Base-by-base conservation (phyloP, 768 basidiomycete genomes). In the Mrakia blollopis region DNA sequence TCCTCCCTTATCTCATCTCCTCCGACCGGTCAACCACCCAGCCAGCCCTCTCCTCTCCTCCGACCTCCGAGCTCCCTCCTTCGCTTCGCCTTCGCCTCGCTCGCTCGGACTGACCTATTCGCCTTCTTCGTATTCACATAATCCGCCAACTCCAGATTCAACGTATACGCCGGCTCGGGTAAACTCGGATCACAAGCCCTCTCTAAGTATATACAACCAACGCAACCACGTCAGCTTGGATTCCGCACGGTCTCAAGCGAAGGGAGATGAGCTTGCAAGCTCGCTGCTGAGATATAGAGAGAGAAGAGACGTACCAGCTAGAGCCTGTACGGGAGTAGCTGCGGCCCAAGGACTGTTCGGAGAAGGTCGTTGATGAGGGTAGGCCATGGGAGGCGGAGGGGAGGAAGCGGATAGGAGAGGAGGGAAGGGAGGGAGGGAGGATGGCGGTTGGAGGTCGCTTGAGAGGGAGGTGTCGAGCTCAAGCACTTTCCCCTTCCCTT, bases 51-150 rank as follows among this genome's bases (percentile, higher is more conserved):
- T 41, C 44, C 5, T 14, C 10, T 44, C 44, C 44, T 11, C 10
- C 44, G 44, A 57, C n/a, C n/a, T n/a, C 57, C 57, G 25, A 57
- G 39, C 57, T 61, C n/a, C 54, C 35, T 35, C 60, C 35, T n/a
- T 35, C 44, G 25, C 35, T 35, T 39, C 35, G n/a, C 35, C 52
- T 63, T 41, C 23, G 28, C 6, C 37, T 28, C 23, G 30, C 39
- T 30, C 23, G 7, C 28, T 14, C n/a, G 16, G 28, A 86, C 91
- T 79, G 84, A 95, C 93, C 88, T 93, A 85, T 99, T 98, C 0
- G 94, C 95, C 84, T 98, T 98, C 86, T 98, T 98, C 75, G 86
- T 85, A 84, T 95, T 96, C 85, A 98, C 89, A 81, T 91, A 89
- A 79, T 98, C 95, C 21, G 94, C 94, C 44, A 98, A 89, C 84